Base-by-base conservation (phyloP, 495 filamentous ascomycete genomes). In the Durotheca rogersii region DNA sequence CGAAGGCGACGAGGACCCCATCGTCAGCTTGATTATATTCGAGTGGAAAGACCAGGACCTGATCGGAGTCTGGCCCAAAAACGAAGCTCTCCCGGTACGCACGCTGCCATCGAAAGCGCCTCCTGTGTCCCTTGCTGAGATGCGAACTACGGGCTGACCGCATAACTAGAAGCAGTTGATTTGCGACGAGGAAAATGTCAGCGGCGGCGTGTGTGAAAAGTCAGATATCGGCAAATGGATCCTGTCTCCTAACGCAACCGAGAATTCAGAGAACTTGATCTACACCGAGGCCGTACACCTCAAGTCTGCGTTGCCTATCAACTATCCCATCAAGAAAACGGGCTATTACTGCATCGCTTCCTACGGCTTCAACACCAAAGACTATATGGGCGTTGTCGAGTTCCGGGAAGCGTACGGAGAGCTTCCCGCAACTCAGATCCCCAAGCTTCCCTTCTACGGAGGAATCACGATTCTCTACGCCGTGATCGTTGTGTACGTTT, bases 361-460 rank as follows among this genome's bases (percentile, higher is more conserved):
- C 15, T 83, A 81, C 55, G 75, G 74, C 18, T 89, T 79, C 64
- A 76, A 74, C 20, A 73, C 74, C n/a, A 69, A 73, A 6, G 62
- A 78, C 19, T 99, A 90, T 65, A 81, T 76, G 45, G 93, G 85
- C 2, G 81, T 90, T 15, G 84, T 95, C 37, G 90, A 90, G 64
- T 97, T 97, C 67, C 81, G 89, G 47, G 96, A 97, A 70, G 87
- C 93, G 9, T 99, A 90, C 61, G 93, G 93, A 63, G 92, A 97
- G 75, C 84, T 99, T 39, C 90, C 93, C 1, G 93, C 87, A 16
- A 86, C 89, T 7, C 90, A 97, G 67, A 96, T 99, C 61, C 85
- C 93, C 10, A 97, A 97, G 68, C 81, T 99, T 42, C 92, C 94
- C 1, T 99, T 99, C 69, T 99, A 99, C 59, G 93, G 92, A 34